Conservation (phyloP, 441 rosid species). For the Dalechampia spathulata region DNA sequence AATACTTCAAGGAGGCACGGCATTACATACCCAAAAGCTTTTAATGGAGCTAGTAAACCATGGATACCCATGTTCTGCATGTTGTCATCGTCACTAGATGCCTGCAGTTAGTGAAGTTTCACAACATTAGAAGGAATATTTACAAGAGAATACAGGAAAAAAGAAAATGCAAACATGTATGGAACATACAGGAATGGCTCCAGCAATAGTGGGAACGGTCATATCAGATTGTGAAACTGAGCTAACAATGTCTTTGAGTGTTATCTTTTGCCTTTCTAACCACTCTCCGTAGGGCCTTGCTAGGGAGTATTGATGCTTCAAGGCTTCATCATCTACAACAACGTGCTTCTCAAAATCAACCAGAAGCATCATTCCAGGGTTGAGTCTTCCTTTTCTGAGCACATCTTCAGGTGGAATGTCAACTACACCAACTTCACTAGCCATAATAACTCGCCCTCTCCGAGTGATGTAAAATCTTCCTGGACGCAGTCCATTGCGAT, state of each 20-base stretch:
- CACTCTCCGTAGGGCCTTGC: slow-evolving; percentile 95
- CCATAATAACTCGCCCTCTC: slow-evolving; percentile 95
- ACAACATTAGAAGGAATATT: slow-evolving; percentile 1
- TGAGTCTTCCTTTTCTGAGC: slow-evolving; percentile 92
- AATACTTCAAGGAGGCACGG: background rate
- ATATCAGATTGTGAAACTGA: slow-evolving; percentile 63
- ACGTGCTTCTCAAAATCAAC: slow-evolving; percentile 95
- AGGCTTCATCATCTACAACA: slow-evolving; percentile 94
- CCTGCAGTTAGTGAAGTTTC: slow-evolving; percentile 33
- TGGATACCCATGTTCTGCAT: slow-evolving; percentile 92
- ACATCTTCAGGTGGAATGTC: slow-evolving; percentile 97
- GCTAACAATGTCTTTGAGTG: slow-evolving; percentile 65
- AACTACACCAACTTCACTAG: slow-evolving; percentile 99
- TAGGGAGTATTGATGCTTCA: slow-evolving; percentile 92
- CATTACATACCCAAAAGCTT: slow-evolving; percentile 90
- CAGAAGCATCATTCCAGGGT: slow-evolving; percentile 99
- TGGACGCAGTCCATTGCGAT: slow-evolving; percentile 98
- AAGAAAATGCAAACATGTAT: background rate
- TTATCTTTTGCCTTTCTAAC: slow-evolving; percentile 87
- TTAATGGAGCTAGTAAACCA: slow-evolving; percentile 88
- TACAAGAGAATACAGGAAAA: background rate
- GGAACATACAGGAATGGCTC: slow-evolving; percentile 54
- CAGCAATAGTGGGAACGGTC: slow-evolving; percentile 59
- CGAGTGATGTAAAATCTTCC: slow-evolving; percentile 92
- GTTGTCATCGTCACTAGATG: slow-evolving; percentile 64